Percentiles rank a stretch among this genome's conserved stretches.
phyloP scores from a whole-genome alignment of 139 green algal species.

The Mesotaenium endlicherianum region DNA sequence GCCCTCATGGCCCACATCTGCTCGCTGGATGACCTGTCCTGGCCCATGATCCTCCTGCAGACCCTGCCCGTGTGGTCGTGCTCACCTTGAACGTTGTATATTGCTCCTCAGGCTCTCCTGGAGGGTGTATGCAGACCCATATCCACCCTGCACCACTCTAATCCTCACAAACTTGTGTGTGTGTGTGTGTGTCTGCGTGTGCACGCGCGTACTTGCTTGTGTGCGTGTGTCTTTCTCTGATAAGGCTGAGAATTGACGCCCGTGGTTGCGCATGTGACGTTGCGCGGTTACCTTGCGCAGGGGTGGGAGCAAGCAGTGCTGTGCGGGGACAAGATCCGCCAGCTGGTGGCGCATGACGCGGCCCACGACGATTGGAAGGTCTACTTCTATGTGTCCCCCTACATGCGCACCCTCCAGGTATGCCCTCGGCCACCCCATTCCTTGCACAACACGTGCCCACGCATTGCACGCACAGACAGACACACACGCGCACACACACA shows the following conservation, averaged over 20 bases:
- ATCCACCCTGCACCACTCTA: background rate
- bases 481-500: too few species aligned
- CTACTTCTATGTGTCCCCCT: constrained; percentile 60
- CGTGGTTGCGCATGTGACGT: too few species aligned
- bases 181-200: background rate
- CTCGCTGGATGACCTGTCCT: too few species aligned
- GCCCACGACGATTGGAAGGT: constrained; percentile 50
- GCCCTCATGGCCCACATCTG: too few species aligned
- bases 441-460: too few species aligned
- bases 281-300: constrained; percentile 27
- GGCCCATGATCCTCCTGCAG: too few species aligned
- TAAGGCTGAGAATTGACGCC: too few species aligned
- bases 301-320: constrained; percentile 31
- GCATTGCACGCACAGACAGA: too few species aligned
- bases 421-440: background rate
- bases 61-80: too few species aligned
- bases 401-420: constrained; percentile 33
- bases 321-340: constrained; percentile 22
- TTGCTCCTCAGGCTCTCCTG: background rate
- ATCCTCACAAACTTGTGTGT: background rate
- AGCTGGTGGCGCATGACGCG: constrained; percentile 44
- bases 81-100: too few species aligned
- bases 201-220: background rate
- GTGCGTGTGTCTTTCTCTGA: background rate
- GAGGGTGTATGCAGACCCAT: background rate